Conservation (phyloP, 495 filamentous ascomycete genomes). For the Penicillium diatomitis region DNA sequence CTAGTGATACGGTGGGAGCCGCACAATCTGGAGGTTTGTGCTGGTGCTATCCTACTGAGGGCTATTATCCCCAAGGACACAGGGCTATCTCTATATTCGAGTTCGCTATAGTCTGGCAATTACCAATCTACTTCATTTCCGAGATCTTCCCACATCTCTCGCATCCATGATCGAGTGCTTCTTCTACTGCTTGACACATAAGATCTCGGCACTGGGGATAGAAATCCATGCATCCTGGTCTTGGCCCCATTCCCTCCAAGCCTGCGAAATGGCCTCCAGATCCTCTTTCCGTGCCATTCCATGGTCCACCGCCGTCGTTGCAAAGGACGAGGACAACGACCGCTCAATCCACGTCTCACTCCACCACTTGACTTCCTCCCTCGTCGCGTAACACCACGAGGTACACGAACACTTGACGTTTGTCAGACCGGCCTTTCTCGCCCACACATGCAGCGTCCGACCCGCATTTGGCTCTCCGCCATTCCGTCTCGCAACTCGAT, state of each 20-base stretch:
- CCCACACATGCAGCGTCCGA: constrained; percentile 40
- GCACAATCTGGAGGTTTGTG: no score
- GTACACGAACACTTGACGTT: constrained; percentile 28
- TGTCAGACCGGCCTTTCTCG: constrained; percentile 38
- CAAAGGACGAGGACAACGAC: constrained; percentile 28
- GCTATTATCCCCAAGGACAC: no score
- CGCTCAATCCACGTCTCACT: constrained; percentile 37
- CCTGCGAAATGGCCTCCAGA: constrained; percentile 30
- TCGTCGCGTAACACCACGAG: constrained; percentile 37
- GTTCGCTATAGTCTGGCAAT: not conserved
- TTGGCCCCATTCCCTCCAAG: constrained; percentile 36
- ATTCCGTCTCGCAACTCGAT: constrained; percentile 26
- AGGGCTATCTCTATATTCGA: no score
- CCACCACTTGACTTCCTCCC: constrained; percentile 39
- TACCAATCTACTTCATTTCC: not conserved
- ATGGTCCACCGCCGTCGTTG: constrained; percentile 26
- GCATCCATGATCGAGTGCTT: not conserved
- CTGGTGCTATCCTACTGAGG: no score
- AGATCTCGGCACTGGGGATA: constrained; percentile 38
- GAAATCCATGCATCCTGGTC: constrained; percentile 40
- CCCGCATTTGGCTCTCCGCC: constrained; percentile 44
- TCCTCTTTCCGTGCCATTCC: constrained; percentile 31
- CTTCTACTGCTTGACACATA: constrained; percentile 28
- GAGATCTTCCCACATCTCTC: not conserved
- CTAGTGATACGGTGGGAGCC: no score